Conservation (phyloP, 176 grass and related monocot genomes). For the Oryza meridionalis region DNA sequence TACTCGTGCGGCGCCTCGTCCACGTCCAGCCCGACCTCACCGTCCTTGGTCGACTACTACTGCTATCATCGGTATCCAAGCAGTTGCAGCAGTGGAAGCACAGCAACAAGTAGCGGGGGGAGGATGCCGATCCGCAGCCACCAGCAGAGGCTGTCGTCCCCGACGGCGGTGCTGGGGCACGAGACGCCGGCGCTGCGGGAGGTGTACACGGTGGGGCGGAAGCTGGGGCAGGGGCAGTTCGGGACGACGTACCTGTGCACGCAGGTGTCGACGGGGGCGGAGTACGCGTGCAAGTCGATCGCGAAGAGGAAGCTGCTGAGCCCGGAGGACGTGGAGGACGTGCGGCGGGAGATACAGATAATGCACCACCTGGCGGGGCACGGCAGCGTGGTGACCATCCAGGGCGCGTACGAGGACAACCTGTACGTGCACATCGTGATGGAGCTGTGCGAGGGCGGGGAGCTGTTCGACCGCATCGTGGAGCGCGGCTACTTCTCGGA, state of each 20-base stretch:
- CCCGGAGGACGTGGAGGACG: conserved; percentile 71
- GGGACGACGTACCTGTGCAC: conserved; percentile 80
- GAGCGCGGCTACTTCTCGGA: conserved; percentile 70
- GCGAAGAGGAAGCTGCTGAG: conserved; percentile 69
- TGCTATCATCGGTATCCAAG: no score
- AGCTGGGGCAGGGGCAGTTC: conserved; percentile 83
- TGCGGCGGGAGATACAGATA: conserved; percentile 79
- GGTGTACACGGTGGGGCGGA: conserved; percentile 60
- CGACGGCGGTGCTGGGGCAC: conserved; percentile 57
- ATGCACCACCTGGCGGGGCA: conserved; percentile 73
- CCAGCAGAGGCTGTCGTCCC: conserved; percentile 36
- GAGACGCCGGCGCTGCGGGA: conserved; percentile 56
- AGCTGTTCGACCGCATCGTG: conserved; percentile 76
- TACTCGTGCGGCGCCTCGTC: conserved; percentile 41
- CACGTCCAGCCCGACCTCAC: no score
- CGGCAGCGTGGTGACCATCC: conserved; percentile 68
- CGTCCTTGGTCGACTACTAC: no score
- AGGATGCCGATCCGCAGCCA: conserved; percentile 27
- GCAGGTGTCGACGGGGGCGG: conserved; percentile 36
- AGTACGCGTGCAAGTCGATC: conserved; percentile 71
- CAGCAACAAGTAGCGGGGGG: no score
- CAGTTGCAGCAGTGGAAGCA: not conserved
- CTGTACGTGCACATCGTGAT: conserved; percentile 83
- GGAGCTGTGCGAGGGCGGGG: conserved; percentile 83
- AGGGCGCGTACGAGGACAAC: conserved; percentile 75